Evolutionary conservation across 352 stramenopile genomes (phyloP), one percentile per base, ranked within the genome.

Genomic region (Pythium coloratum): DNA sequence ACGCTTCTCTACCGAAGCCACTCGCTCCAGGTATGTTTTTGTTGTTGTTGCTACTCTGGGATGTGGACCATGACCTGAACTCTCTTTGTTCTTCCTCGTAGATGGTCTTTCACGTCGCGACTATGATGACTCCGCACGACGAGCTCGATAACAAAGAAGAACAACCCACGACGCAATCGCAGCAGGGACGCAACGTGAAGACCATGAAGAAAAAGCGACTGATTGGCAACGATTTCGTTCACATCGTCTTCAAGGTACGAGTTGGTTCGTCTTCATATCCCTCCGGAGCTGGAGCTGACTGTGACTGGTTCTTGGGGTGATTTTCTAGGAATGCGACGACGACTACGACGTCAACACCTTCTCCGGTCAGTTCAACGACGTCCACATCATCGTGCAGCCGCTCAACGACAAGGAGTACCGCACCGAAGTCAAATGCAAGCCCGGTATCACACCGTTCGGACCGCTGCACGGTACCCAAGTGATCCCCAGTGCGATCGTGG

Each of bases 201-300:
- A 69, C 59, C 6, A 90, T 90, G 79, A 84, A 88, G 73, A 95
- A 96, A 68, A 96, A 96, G 65, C 82, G 88, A 5, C 88, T 95
- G 67, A 91, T 96, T 70, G 88, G 88, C 36, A 96, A 96, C 59
- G 88, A 96, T 56, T 95, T 95, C 62, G 87, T 96, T 2, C 87
- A 96, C 53, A 76, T 96, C 5, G 69, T 95, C 3, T 96, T 93
- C 69, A 90, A 94, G 64, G 69, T 69, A 30, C 28, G 28, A 30
- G 28, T 30, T 30, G 28, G 28, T 30, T 30, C 1, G 28, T 30
- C 28, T 30, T 30, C 0, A 30, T 30, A 30, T 30, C 28, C 28
- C 28, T 30, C 28, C 28, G 28, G 0, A 30, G 28, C 28, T 55
- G 49, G 7, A 55, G 49, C 20, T 36, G 20, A 51, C 16, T 16